These are phyloP conservation scores for Apiospora rasikravindrae DNA, from an alignment of 2,329 filamentous ascomycete genomes.

Conservation along the genomic window DNA sequence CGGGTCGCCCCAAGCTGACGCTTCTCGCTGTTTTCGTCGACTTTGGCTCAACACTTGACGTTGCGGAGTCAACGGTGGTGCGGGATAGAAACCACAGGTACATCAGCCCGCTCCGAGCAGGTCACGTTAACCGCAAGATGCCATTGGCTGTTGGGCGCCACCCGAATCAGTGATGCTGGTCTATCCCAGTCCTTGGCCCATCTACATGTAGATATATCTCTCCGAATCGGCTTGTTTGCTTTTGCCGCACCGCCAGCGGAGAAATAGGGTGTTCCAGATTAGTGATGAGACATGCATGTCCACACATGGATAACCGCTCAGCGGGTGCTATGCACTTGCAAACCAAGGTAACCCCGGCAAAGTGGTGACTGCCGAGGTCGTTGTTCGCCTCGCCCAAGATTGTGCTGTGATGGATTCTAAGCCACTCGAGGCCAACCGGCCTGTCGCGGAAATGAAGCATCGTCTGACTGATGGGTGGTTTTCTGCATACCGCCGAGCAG, in stretches of 20 bases:
- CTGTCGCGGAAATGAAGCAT: conserved; percentile 7
- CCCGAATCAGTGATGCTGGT: neutral
- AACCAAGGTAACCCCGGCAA: conserved; percentile 1
- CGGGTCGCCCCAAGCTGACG: neutral
- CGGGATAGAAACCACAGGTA: neutral
- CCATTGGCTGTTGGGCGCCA: neutral
- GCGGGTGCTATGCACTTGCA: neutral
- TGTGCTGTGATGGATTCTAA: neutral
- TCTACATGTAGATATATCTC: neutral
- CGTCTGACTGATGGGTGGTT: neutral
- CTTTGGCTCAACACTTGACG: neutral
- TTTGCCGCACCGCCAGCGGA: conserved; percentile 2
- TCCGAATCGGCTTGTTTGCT: neutral
- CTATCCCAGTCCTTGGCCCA: conserved; percentile 9
- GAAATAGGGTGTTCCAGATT: neutral
- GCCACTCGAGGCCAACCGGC: neutral
- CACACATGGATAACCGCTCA: conserved; percentile 8
- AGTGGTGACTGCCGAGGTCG: neutral
- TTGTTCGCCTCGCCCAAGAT: neutral
- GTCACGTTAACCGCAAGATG: neutral
- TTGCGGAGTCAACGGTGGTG: conserved; percentile 2
- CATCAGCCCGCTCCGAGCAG: neutral
- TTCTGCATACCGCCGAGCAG: neutral
- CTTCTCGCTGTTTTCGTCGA: neutral
- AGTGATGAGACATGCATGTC: conserved; percentile 5